A percentile compares a stretch with the other conserved stretches of the same genome.
These are phyloP conservation scores for Harringtonia lauricola DNA, from an alignment of 2,329 filamentous ascomycete species.

Conservation along the genomic window DNA sequence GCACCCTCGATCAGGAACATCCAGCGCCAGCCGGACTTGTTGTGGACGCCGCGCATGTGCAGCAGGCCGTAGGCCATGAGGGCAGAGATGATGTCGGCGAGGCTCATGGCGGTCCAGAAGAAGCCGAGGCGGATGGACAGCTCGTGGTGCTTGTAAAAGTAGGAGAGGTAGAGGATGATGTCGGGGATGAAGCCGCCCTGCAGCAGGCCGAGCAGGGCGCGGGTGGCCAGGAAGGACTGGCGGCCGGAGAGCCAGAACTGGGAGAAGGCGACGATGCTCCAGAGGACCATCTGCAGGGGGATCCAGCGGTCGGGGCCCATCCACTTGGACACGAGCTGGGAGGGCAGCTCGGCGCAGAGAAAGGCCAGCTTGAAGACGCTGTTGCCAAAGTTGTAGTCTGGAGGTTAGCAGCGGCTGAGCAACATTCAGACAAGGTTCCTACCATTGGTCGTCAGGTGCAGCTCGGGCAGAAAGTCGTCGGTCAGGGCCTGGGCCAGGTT, in stretches of 20 bases:
- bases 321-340: conserved; percentile 48
- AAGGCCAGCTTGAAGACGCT: conserved; percentile 38
- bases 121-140: conserved; percentile 26
- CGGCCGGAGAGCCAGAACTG: conserved; percentile 32
- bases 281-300: conserved; percentile 44
- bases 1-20: conserved; percentile 44
- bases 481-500: conserved; percentile 36
- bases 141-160: conserved; percentile 31
- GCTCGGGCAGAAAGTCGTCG: conserved; percentile 33
- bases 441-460: conserved; percentile 33
- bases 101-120: conserved; percentile 29
- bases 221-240: conserved; percentile 25
- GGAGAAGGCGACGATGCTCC: conserved; percentile 39
- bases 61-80: conserved; percentile 28
- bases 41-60: conserved; percentile 26
- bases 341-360: conserved; percentile 47
- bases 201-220: conserved; percentile 27
- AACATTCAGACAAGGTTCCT: not conserved
- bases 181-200: conserved; percentile 37
- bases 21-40: conserved; percentile 32
- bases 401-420: not conserved
- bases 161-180: conserved; percentile 30
- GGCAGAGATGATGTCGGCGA: conserved; percentile 27
- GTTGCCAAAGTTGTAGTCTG: conserved; percentile 36
- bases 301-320: conserved; percentile 49